Evolutionary conservation across 352 stramenopile genomes (phyloP).

Genomic region (Globisporangium nunn): DNA sequence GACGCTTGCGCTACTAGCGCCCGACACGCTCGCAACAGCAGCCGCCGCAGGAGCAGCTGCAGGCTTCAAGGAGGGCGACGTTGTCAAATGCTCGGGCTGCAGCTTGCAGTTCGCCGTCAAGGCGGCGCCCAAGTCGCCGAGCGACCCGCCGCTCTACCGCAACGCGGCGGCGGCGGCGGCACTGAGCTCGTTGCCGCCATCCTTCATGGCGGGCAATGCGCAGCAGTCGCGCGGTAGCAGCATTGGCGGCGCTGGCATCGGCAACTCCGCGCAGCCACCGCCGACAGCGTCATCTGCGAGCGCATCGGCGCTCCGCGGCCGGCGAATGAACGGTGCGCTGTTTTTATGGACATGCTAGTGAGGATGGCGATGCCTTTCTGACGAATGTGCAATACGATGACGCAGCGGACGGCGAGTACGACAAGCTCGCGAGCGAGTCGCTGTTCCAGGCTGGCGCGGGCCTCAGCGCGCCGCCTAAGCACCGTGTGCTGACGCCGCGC

Average conservation of each 20-base stretch:
- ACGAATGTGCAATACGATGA: background rate
- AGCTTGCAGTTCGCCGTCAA: constrained; percentile 73
- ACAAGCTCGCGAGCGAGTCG: constrained; percentile 66
- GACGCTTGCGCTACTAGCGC: constrained; percentile 37
- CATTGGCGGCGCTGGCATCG: constrained; percentile 15
- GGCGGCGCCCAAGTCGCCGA: constrained; percentile 9
- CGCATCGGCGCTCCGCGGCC: constrained; percentile 11
- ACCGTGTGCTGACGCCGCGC: constrained; percentile 80
- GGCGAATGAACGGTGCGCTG: constrained; percentile 42
- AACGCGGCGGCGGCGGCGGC: constrained; percentile 58
- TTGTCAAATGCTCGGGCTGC: constrained; percentile 69
- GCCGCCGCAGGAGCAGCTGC: constrained; percentile 4
- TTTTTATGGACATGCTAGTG: background rate
- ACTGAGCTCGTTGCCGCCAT: constrained; percentile 62
- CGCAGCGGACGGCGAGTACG: constrained; percentile 57
- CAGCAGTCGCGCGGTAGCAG: constrained; percentile 40
- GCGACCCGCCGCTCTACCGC: constrained; percentile 37
- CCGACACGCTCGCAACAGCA: constrained; percentile 14
- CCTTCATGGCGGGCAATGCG: constrained; percentile 33
- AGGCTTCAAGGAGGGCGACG: constrained; percentile 64
- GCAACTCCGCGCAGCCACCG: constrained; percentile 1
- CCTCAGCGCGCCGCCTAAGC: constrained; percentile 17
- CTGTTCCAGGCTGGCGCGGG: constrained; percentile 11
- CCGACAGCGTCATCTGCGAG: constrained; percentile 1
- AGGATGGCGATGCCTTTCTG: background rate